Evolutionary conservation across 345 rosid genomes (phyloP), one percentile per base, ranked within the genome.

Genomic region (Fremontodendron californicum): DNA sequence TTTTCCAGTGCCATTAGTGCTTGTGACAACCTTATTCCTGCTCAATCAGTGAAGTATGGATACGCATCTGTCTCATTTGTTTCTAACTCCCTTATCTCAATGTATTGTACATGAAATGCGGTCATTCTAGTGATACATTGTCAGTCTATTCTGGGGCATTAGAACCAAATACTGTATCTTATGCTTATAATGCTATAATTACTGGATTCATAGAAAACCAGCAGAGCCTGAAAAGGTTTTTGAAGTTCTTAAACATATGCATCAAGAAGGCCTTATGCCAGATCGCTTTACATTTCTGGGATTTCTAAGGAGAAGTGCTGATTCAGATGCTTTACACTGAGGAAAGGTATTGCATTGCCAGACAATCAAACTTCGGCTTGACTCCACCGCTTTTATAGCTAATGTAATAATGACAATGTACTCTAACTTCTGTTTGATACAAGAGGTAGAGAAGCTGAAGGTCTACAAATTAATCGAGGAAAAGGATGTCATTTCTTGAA

Each of bases 61-160:
- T 83, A 71, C 64, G 85, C 76, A 1, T 69, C 72, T 19, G 23
- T 82, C 13, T 84, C 85, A 37, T 91, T 89, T 75, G 94, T 88
- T 69, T 83, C 82, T 48, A 91, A 89, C 73, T 86, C 93, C 1
- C 90, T 89, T 21, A 84, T 88, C 19, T 78, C 91, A 5, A 68
- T 90, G 91, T n/a, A n/a, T n/a, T n/a, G n/a, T 90, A 90, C 65
- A 86, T 90, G 89, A 87, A 84, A 82, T 81, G 87, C 19, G 85
- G 86, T 12, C 74, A 18, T 61, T 78, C 78, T 54, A 57, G n/a
- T 37, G 90, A 88, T 75, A 91, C 93, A 6, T 72, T 81, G 31
- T 61, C 52, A 29, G 85, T 82, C 6, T 76, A 75, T 73, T 55
- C 48, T 4, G 83, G 45, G 69, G 71, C 75, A 19, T 46, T 37